Conservation (phyloP, 352 stramenopile species). For the Pythium aristosporum region DNA sequence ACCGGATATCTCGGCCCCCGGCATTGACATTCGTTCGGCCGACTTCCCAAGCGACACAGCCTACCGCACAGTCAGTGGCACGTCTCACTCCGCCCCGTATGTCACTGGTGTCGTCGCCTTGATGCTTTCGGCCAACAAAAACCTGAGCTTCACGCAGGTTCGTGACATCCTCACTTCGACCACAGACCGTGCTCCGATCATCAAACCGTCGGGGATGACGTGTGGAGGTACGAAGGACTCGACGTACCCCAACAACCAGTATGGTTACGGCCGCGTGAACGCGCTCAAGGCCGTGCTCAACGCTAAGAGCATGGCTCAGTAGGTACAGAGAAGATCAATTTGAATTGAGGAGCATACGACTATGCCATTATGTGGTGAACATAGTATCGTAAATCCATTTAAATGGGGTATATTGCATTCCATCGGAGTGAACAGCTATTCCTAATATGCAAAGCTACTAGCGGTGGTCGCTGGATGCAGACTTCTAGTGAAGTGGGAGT, state of each 20-base stretch:
- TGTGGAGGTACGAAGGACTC: slow-evolving; percentile 22
- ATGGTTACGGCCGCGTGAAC: slow-evolving; percentile 32
- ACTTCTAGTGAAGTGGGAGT: too few relatives aligned
- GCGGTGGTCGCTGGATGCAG: too few relatives aligned
- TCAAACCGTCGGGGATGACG: background rate
- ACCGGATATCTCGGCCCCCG: slow-evolving; percentile 23
- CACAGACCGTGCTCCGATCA: background rate
- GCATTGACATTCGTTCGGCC: slow-evolving; percentile 3
- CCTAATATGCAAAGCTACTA: too few relatives aligned
- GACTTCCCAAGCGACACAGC: background rate
- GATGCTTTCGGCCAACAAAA: background rate
- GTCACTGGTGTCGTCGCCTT: slow-evolving; percentile 19
- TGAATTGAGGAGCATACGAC: too few relatives aligned
- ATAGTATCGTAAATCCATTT: too few relatives aligned
- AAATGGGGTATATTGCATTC: too few relatives aligned
- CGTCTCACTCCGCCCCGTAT: slow-evolving; percentile 23
- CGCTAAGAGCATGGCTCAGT: background rate
- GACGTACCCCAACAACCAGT: slow-evolving; percentile 30
- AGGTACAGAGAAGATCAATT: too few relatives aligned
- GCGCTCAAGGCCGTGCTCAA: background rate
- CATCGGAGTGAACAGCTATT: too few relatives aligned
- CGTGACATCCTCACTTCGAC: background rate
- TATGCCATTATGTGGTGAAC: too few relatives aligned
- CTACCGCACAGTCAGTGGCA: slow-evolving; percentile 1
- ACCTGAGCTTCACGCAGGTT: background rate